phyloP scores from a whole-genome alignment of 768 basidiomycete genomes.

The Phylloporus arenicola region DNA sequence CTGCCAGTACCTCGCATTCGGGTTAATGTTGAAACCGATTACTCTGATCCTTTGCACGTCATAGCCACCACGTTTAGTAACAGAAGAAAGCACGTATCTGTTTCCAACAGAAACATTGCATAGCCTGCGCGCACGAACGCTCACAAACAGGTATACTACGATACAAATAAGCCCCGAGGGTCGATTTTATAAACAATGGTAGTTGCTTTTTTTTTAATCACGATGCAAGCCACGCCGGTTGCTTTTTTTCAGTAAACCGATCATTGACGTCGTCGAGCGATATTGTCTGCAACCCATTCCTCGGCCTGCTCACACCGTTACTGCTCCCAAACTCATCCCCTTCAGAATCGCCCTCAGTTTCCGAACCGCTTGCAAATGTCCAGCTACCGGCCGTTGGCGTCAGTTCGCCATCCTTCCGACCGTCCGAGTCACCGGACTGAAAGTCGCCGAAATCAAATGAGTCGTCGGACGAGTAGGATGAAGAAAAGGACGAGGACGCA shows the following conservation, averaged over 20 bases:
- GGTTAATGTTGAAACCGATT: too few relatives aligned
- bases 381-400: slow-evolving; percentile 68
- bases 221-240: slow-evolving; percentile 12
- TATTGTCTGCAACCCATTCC: slow-evolving; percentile 24
- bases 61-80: too few relatives aligned
- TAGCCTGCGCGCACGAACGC: neutral
- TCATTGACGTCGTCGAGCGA: slow-evolving; percentile 23
- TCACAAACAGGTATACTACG: neutral
- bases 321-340: slow-evolving; percentile 28
- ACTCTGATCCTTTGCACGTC: too few relatives aligned
- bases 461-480: slow-evolving; percentile 58
- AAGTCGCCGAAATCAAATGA: slow-evolving; percentile 82
- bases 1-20: too few relatives aligned
- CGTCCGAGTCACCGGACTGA: slow-evolving; percentile 41
- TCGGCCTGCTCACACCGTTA: slow-evolving; percentile 8
- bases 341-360: slow-evolving; percentile 28
- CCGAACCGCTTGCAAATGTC: slow-evolving; percentile 51
- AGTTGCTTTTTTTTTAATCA: neutral
- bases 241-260: slow-evolving; percentile 20
- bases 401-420: slow-evolving; percentile 37
- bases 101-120: too few relatives aligned
- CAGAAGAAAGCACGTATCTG: too few relatives aligned
- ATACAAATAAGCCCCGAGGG: neutral
- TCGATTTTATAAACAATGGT: neutral
- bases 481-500: slow-evolving; percentile 38